phyloP scores from a whole-genome alignment of 192 early-diverging fungal species.

The Haplosporangium gracile region DNA sequence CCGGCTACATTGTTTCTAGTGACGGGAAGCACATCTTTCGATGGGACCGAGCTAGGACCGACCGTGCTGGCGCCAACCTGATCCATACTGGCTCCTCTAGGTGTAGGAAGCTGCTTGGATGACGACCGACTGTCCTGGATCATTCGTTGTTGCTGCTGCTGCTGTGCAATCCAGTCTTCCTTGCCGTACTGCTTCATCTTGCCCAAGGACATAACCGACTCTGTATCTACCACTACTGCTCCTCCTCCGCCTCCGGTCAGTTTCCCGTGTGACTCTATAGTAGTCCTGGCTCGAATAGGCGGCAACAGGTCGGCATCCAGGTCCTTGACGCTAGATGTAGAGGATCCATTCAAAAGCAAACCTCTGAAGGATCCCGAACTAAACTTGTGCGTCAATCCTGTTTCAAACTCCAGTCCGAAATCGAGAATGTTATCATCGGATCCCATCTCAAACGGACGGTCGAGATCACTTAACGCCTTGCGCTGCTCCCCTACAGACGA shows the following conservation, averaged over 20 bases:
- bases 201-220: constrained; percentile 17
- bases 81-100: not conserved
- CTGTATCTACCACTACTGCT: constrained; percentile 14
- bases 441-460: constrained; percentile 2
- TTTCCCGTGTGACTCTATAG: not conserved
- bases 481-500: not conserved
- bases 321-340: constrained; percentile 5
- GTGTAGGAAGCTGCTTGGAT: not conserved
- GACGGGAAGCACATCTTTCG: not conserved
- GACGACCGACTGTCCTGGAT: not conserved
- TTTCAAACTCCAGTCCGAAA: not conserved
- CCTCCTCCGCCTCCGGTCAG: not conserved
- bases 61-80: not conserved
- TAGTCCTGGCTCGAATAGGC: not conserved
- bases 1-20: not conserved
- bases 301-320: not conserved
- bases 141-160: constrained; percentile 6
- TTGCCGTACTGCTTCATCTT: constrained; percentile 19
- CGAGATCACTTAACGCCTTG: constrained; percentile 22
- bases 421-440: constrained; percentile 1
- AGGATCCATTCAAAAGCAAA: constrained; percentile 1
- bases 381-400: constrained; percentile 7
- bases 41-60: not conserved
- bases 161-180: constrained; percentile 6
- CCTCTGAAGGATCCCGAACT: constrained; percentile 18